These are phyloP conservation scores for Nemania diffusa DNA, from an alignment of 2,329 filamentous ascomycete species.

Conservation along the genomic window DNA sequence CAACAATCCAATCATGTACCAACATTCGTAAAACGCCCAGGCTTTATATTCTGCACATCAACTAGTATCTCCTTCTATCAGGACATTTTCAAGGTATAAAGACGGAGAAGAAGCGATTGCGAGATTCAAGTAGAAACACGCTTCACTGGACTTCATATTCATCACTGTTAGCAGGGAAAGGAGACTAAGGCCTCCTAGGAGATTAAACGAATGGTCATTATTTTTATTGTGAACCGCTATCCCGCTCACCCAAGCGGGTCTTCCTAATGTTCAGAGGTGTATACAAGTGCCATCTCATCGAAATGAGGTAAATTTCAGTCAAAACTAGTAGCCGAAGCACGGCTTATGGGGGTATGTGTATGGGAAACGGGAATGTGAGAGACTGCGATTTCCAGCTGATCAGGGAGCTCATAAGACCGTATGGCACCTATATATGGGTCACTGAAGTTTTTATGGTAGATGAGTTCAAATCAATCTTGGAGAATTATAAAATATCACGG, in stretches of 20 bases:
- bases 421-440: conserved; percentile 8
- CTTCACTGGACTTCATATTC: conserved; percentile 5
- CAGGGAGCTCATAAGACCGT: conserved; percentile 13
- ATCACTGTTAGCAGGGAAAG: conserved; percentile 2
- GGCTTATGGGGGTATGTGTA: conserved; percentile 37
- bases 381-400: conserved; percentile 21
- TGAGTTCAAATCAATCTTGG: conserved; percentile 30
- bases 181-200: background rate
- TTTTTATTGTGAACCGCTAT: conserved; percentile 32
- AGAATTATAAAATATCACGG: conserved; percentile 20
- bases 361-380: conserved; percentile 28
- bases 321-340: conserved; percentile 30
- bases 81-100: background rate
- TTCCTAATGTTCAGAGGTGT: conserved; percentile 32
- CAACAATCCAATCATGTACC: background rate
- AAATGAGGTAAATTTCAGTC: conserved; percentile 24
- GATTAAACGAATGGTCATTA: conserved; percentile 37
- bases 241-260: conserved; percentile 27
- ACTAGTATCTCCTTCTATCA: background rate
- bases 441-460: conserved; percentile 12
- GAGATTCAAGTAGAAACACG: background rate
- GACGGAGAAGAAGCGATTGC: background rate
- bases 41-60: background rate
- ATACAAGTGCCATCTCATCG: conserved; percentile 36
- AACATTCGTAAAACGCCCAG: background rate